Base-by-base conservation (phyloP, 345 rosid genomes). In the Populus simonii region DNA sequence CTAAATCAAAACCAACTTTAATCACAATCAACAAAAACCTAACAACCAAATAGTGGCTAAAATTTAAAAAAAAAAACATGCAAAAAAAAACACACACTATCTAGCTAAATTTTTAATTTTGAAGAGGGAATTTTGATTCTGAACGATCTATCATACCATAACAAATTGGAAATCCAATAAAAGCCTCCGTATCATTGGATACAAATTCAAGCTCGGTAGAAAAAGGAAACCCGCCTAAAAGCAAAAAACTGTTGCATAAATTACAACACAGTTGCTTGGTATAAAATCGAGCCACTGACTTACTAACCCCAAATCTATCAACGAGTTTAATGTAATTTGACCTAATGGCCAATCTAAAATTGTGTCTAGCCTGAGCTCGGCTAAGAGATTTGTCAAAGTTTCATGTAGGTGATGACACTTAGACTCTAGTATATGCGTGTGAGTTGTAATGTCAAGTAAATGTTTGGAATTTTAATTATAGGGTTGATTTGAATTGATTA, bases 381-480 rank as follows among this genome's bases (percentile, higher is more conserved):
- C 83, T 9, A 91, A 85, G 18, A 91, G 90, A 83, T 83, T 84
- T 53, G 87, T 73, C 27, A 78, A 88, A 7, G 86, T 82, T 36
- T 88, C 90, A 20, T 86, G 69, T 0, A 92, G 93, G 79, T 91
- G 93, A 33, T 92, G 93, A 80, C 93, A 89, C 67, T 91, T 25
- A 25, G 25, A 25, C 25, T 25, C 25, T 25, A n/a, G n/a, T n/a
- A 25, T 1, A 25, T 25, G 25, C 25, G 1, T 25, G 25, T 25
- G 27, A 27, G 27, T 27, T 27, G 27, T 1, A 27, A 27, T 27
- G 27, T 27, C 1, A 27, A 27, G 27, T 31, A 31, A 31, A 31
- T 31, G 33, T 31, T 31, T 31, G 0, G 4, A 0, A 31, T 31
- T 31, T 31, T 31, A 31, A 31, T 31, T 31, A 31, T 31, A 31